A percentile compares a stretch with the other conserved stretches of the same genome.
These are phyloP conservation scores for Sclerotinia minor DNA, from an alignment of 2,329 filamentous ascomycete genomes.

Conservation along the genomic window DNA sequence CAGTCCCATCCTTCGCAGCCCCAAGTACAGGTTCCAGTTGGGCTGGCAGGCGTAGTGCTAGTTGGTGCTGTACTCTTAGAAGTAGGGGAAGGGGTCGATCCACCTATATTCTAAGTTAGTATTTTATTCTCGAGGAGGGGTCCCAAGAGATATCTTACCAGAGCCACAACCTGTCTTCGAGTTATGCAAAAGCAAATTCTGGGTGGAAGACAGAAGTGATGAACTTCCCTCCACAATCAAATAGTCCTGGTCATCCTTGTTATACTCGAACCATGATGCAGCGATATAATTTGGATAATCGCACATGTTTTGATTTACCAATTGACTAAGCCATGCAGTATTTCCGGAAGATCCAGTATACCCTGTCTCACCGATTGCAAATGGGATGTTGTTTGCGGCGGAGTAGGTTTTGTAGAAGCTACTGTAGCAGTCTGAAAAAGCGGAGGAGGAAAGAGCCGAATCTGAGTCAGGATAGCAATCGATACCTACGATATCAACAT, in stretches of 20 bases:
- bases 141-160: not conserved
- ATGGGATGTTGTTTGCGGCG: conserved; percentile 19
- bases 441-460: not conserved
- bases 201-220: conserved; percentile 10
- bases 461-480: conserved; percentile 24
- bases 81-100: not conserved
- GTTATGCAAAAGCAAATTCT: conserved; percentile 21
- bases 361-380: conserved; percentile 26
- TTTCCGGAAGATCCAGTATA: conserved; percentile 18
- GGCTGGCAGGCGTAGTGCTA: not conserved
- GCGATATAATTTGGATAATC: conserved; percentile 25
- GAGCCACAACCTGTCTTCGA: conserved; percentile 14
- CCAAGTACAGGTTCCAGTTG: conserved; percentile 22
- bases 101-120: not conserved
- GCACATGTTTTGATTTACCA: conserved; percentile 26
- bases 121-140: not conserved
- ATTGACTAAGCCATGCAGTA: conserved; percentile 22
- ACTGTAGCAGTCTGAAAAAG: conserved; percentile 20
- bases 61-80: not conserved
- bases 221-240: conserved; percentile 23
- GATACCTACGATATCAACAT: conserved; percentile 25
- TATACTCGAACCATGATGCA: conserved; percentile 26
- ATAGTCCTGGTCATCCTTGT: conserved; percentile 23
- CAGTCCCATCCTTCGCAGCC: conserved; percentile 25
- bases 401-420: conserved; percentile 25